Evolutionary conservation across 352 stramenopile genomes (phyloP), one percentile per base, ranked within the genome.

Genomic region (Globisporangium cystogenes): DNA sequence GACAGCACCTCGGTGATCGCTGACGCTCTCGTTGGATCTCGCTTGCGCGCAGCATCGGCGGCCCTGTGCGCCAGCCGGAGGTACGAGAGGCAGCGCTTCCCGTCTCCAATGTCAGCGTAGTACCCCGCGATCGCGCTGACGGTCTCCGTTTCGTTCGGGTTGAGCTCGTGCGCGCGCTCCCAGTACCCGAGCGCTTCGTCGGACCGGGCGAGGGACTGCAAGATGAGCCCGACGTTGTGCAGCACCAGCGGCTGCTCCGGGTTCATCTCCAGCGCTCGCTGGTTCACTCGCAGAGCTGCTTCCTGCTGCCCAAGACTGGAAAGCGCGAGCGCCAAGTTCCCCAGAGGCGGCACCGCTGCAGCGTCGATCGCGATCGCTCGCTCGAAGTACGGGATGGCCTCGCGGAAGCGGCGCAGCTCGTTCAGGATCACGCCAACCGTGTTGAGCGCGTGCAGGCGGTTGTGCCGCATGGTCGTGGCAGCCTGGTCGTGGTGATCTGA

Each of bases 181-280:
- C 54, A 70, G 27, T 53, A 63, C 4, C 15, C 40, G 26, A 60
- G 15, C 3, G 67, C 51, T 27, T 59, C 40, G 2, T 41, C 29
- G 7, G 59, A 21, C 6, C 52, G 24, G 6, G 37, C 55, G 0
- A 57, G 35, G 0, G 39, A 26, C 15, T 64, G 46, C 3, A 65
- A 48, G 26, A 64, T 62, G 7, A 60, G 29, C 0, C 60, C 67
- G 36, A 60, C 55, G 46, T 76, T 76, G 51, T 72, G 64, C 8
- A 68, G 40, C 33, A 76, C 24, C 2, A 45, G 42, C 7, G 47
- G 18, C 21, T 68, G 56, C n/a, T 65, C 26, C 0, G 67, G 64
- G 1, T 31, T 14, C 1, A 64, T 18, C 18, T 53, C 36, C 0
- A 72, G 46, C 24, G 62, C 66, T 18, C 26, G 33, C 7, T 41